Conservation (phyloP, 208 protist species). For the Wallacemonas collosoma region DNA sequence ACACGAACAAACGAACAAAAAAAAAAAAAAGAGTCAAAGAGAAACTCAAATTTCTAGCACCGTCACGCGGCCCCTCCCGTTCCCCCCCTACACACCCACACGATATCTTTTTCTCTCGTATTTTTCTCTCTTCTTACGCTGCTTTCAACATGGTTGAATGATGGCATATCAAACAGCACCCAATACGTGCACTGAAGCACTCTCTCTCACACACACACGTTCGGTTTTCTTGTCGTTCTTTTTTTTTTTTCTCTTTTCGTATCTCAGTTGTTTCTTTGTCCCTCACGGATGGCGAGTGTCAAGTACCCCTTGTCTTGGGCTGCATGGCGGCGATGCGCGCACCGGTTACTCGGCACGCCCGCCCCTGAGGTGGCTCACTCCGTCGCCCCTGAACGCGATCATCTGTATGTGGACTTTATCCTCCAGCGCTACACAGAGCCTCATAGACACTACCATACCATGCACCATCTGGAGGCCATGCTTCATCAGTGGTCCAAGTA, state of each 20-base stretch:
- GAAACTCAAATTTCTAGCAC: too few species aligned
- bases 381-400: background rate
- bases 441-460: slow-evolving; percentile 75
- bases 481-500: slow-evolving; percentile 32
- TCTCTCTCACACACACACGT: too few species aligned
- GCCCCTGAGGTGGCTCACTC: background rate
- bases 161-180: too few species aligned
- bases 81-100: too few species aligned
- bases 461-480: slow-evolving; percentile 68
- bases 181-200: too few species aligned
- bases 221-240: background rate
- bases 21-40: too few species aligned
- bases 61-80: too few species aligned
- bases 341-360: slow-evolving; percentile 26
- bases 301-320: background rate
- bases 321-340: slow-evolving; percentile 29
- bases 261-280: background rate
- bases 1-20: too few species aligned
- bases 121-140: too few species aligned
- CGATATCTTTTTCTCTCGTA: too few species aligned
- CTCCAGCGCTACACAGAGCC: slow-evolving; percentile 53
- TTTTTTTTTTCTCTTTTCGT: slow-evolving; percentile 14
- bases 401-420: slow-evolving; percentile 40
- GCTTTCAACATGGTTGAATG: too few species aligned
- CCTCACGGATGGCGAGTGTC: background rate